Evolutionary conservation across 495 filamentous ascomycete genomes (phyloP).

Genomic region (Penicillium bialowiezense): DNA sequence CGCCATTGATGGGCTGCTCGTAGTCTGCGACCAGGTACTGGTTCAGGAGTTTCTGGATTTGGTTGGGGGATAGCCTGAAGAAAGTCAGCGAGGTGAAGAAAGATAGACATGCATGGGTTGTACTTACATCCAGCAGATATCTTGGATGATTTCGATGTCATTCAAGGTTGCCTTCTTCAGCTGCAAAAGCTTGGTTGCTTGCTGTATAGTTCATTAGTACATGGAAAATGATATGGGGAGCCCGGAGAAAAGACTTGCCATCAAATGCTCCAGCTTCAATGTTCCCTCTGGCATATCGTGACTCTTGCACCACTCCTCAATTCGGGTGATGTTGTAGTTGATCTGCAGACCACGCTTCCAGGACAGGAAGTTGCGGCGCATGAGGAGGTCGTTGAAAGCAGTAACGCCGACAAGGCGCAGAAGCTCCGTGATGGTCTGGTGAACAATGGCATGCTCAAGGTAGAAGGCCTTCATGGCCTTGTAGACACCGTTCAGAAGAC

Average conservation of each 20-base stretch:
- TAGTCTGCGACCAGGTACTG: constrained; percentile 99
- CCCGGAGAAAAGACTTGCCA: constrained; percentile 54
- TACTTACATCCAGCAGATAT: constrained; percentile 98
- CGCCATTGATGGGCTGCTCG: constrained; percentile 98
- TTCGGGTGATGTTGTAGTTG: constrained; percentile 99
- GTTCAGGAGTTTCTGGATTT: constrained; percentile 98
- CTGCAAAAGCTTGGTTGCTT: constrained; percentile 98
- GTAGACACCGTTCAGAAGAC: constrained; percentile 94
- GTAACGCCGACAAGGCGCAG: constrained; percentile 93
- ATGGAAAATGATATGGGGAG: background rate
- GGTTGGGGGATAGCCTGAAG: constrained; percentile 87
- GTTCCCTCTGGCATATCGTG: constrained; percentile 99
- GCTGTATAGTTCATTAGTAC: constrained; percentile 50
- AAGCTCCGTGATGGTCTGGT: constrained; percentile 91
- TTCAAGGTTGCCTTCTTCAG: constrained; percentile 98
- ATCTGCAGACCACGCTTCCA: constrained; percentile 99
- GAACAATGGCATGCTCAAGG: constrained; percentile 92
- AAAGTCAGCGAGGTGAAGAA: constrained; percentile 7
- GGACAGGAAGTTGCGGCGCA: constrained; percentile 96
- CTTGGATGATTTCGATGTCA: constrained; percentile 99
- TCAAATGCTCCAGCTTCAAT: constrained; percentile 95
- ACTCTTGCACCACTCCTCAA: constrained; percentile 99
- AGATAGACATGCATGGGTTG: background rate
- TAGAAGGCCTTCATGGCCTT: constrained; percentile 98
- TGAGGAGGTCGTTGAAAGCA: constrained; percentile 96